Evolutionary conservation across 2,329 filamentous ascomycete genomes (phyloP).

Genomic region (Alternaria brassicae): DNA sequence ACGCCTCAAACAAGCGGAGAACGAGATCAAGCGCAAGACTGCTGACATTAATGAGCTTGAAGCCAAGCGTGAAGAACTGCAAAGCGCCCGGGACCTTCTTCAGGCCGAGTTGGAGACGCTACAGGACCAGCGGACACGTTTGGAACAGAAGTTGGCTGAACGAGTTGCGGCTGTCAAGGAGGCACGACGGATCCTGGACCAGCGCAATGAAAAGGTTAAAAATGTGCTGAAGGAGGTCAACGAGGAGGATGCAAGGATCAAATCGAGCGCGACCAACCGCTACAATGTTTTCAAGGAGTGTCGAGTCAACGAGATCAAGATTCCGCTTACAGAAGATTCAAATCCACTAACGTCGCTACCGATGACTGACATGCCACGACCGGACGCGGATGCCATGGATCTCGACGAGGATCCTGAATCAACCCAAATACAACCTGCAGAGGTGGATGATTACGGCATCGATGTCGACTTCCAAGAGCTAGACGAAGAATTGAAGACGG

Average conservation of each 20-base stretch:
- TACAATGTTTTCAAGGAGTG: conserved; percentile 86
- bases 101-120: conserved; percentile 80
- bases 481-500: conserved; percentile 73
- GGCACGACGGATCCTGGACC: conserved; percentile 80
- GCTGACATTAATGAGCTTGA: conserved; percentile 69
- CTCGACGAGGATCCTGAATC: conserved; percentile 71
- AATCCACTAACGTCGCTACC: conserved; percentile 78
- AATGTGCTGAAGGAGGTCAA: conserved; percentile 75
- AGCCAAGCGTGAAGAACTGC: conserved; percentile 75
- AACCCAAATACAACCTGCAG: conserved; percentile 60
- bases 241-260: conserved; percentile 81
- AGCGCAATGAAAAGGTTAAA: conserved; percentile 84
- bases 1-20: conserved; percentile 73
- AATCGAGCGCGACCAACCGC: conserved; percentile 82
- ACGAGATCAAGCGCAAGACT: conserved; percentile 70
- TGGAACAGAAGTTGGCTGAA: conserved; percentile 71
- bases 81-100: conserved; percentile 74
- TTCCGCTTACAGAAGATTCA: conserved; percentile 79
- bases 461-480: conserved; percentile 84
- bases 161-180: conserved; percentile 79
- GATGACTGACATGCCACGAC: conserved; percentile 76
- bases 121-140: conserved; percentile 72
- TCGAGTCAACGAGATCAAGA: conserved; percentile 89
- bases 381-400: conserved; percentile 90
- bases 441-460: conserved; percentile 89